A percentile compares a stretch with the other conserved stretches of the same genome.
These are phyloP conservation scores for Starmerella vitae DNA, from an alignment of 805 yeast species.

Conservation along the genomic window DNA sequence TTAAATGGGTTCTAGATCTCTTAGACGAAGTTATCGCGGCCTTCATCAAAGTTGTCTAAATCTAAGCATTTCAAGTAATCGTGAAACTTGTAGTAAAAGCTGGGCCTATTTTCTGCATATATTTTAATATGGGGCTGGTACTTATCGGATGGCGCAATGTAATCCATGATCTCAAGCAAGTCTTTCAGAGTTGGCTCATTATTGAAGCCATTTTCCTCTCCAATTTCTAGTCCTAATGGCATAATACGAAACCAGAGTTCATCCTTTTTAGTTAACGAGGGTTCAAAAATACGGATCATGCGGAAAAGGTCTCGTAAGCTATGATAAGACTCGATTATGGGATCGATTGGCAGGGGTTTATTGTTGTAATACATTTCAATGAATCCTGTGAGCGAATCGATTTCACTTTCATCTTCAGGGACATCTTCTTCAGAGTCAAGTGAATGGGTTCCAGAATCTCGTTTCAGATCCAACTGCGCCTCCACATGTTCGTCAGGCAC, in stretches of 20 bases:
- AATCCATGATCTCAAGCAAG: slow-evolving; percentile 15
- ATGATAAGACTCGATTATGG: background rate
- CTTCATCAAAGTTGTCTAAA: too few relatives aligned
- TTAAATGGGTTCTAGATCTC: too few relatives aligned
- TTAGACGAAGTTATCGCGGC: too few relatives aligned
- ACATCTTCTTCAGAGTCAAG: background rate
- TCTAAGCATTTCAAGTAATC: background rate
- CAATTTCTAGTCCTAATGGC: slow-evolving; percentile 19
- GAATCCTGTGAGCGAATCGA: background rate
- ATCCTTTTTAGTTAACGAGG: background rate
- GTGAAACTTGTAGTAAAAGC: slow-evolving; percentile 4
- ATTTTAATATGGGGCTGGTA: background rate
- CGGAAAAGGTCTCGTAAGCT: background rate
- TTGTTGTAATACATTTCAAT: background rate
- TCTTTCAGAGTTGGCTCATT: slow-evolving; percentile 21
- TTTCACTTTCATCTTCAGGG: background rate
- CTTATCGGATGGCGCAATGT: background rate
- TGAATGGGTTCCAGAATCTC: background rate
- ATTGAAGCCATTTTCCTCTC: slow-evolving; percentile 23
- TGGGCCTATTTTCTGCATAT: slow-evolving; percentile 1
- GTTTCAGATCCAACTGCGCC: background rate
- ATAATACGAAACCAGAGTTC: slow-evolving; percentile 14
- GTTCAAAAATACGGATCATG: background rate
- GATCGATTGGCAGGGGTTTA: background rate
- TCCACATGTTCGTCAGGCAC: too few relatives aligned